Evolutionary conservation across 1,284 basidiomycete species (phyloP), one percentile per base, ranked within the genome.

Genomic region (Anthracocystis panici-leucophaei): DNA sequence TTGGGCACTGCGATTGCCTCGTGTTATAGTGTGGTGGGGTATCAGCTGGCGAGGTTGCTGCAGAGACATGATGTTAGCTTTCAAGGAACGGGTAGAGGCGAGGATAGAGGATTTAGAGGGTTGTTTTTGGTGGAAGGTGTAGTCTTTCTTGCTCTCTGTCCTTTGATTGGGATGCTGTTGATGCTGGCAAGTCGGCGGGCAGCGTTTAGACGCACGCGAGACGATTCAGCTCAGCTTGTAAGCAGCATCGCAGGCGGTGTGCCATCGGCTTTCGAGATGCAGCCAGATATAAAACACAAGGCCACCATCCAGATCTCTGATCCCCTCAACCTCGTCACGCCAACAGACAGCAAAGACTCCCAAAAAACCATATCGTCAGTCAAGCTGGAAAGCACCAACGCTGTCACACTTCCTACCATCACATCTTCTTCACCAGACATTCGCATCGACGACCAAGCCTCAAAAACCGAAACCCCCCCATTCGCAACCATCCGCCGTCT

Each of bases 101-200:
- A 16, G 4, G 20, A 21, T 1, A 33, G 52, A n/a, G 65, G 65
- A 4, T 67, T 51, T 29, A 35, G 44, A 0, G 35, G 14, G 3
- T 5, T 67, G 6, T 61, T 57, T 16, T 11, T 67, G n/a, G 9
- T 67, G 1, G 53, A 67, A 23, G 65, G 65, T 11, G n/a, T 35
- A 2, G 62, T 67, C 48, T 46, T 67, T 2, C 42, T 67, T 7
- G 59, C 40, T 16, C 58, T 67, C n/a, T 53, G 50, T n/a, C 58
- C 52, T 4, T 20, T 57, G n/a, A 44, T 67, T 12, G 49, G 12
- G 18, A n/a, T 52, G 0, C 23, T 67, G 20, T 38, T 67, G 27
- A 7, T 44, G 2, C 25, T 67, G 1, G 31, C 57, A 0, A 33
- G 42, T n/a, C 46, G 65, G 23, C 23, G 38, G 25, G 31, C 27